Percentiles rank a stretch among this genome's conserved stretches.
These are phyloP conservation scores for Cutaneotrichosporon sp. DNA, from an alignment of 1,284 basidiomycete species.

Conservation along the genomic window DNA sequence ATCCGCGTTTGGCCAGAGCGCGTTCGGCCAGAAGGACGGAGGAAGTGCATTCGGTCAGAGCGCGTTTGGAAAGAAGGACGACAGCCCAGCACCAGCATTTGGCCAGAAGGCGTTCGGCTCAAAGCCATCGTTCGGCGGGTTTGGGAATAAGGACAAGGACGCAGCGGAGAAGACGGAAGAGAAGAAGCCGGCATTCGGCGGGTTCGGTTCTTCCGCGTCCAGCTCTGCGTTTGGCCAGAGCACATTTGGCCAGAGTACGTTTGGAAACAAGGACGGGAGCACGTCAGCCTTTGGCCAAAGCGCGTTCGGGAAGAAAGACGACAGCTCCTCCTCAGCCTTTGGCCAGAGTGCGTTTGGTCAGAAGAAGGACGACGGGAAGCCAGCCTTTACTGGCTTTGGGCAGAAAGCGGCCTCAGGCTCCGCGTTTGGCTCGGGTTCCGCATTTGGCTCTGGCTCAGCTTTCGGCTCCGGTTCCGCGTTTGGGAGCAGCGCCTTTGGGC, in stretches of 20 bases:
- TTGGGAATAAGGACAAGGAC: conserved; percentile 13
- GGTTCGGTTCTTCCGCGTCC: conserved; percentile 1
- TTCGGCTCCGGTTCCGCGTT: not conserved
- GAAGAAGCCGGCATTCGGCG: conserved; percentile 7
- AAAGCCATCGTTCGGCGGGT: conserved; percentile 19
- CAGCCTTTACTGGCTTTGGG: conserved; percentile 2
- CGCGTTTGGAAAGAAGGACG: conserved; percentile 20
- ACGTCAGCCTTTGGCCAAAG: not conserved
- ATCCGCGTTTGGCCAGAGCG: conserved; percentile 13
- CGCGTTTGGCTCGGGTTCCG: conserved; percentile 10
- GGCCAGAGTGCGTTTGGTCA: conserved; percentile 9
- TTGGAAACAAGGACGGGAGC: not conserved
- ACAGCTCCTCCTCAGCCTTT: conserved; percentile 9
- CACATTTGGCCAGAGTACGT: conserved; percentile 9
- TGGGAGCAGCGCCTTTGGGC: conserved; percentile 16
- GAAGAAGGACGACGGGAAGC: not conserved
- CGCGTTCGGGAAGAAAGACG: conserved; percentile 8
- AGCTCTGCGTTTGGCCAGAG: conserved; percentile 14
- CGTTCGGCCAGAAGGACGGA: conserved; percentile 3
- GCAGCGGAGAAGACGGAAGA: not conserved
- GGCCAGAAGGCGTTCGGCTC: not conserved
- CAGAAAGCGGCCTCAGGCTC: not conserved
- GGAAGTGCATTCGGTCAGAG: conserved; percentile 1
- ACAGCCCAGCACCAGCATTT: too few species aligned
- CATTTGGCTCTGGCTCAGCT: conserved; percentile 6